Evolutionary conservation across 768 basidiomycete species (phyloP).

Genomic region (Russula sp.): DNA sequence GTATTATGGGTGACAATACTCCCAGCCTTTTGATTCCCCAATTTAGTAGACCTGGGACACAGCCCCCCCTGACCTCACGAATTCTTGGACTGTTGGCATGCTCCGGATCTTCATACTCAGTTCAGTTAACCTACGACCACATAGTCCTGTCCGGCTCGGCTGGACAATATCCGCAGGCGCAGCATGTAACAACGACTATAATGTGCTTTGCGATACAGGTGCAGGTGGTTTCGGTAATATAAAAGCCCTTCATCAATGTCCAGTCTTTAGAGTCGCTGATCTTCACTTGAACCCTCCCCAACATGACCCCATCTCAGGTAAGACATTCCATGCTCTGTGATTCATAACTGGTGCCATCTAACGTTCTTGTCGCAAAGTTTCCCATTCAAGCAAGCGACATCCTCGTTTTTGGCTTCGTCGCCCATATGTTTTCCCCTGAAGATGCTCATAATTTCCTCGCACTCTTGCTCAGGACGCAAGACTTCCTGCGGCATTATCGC

Average conservation of each 20-base stretch:
- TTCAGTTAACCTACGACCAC: too few relatives aligned
- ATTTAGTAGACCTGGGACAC: too few relatives aligned
- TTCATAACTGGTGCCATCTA: not conserved
- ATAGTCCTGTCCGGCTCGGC: not conserved
- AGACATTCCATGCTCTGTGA: not conserved
- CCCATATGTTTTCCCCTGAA: not conserved
- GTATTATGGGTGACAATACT: too few relatives aligned
- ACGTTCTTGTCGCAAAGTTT: not conserved
- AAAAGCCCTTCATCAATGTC: too few relatives aligned
- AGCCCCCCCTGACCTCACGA: too few relatives aligned
- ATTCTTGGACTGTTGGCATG: too few relatives aligned
- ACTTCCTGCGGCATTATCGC: not conserved
- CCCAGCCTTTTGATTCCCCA: not conserved
- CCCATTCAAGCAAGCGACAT: not conserved
- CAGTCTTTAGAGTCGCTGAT: not conserved
- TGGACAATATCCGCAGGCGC: not conserved
- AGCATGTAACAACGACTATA: not conserved
- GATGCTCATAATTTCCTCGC: slow-evolving; percentile 7
- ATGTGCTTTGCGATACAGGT: not conserved
- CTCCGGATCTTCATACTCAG: too few relatives aligned
- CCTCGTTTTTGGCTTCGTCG: slow-evolving; percentile 7
- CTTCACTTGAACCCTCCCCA: not conserved
- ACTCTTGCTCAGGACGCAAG: not conserved
- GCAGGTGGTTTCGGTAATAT: not conserved
- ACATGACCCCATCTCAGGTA: not conserved